Evolutionary conservation across 176 grass and related monocot genomes (phyloP), one percentile per base, ranked within the genome.

Genomic region (Carex littledalei): DNA sequence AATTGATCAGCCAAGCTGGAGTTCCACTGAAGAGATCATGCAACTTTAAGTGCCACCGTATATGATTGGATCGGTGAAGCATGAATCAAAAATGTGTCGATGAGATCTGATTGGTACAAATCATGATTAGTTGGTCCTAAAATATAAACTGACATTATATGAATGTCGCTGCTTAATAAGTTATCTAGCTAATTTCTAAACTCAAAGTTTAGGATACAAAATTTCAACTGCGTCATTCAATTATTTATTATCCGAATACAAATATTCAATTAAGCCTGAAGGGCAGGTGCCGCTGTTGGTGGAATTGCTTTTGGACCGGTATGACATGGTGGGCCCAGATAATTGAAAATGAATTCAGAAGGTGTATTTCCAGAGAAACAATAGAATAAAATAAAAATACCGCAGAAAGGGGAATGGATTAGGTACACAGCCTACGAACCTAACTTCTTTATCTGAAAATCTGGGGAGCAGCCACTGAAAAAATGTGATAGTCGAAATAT

Each of bases 341-440:
- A n/a, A 15, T 61, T 10, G 15, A 39, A 24, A 43, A 22, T 49
- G 10, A 50, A 50, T 50, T 50, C 47, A 50, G 47, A 50, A 50
- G 47, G 10, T 50, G 9, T 50, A 12, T 50, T 11, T 50, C 10
- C 17, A 39, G 34, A 15, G 3, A 61, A 61, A 61, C 1, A 10
- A 60, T 7, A 63, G 9, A 9, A 63, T 63, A 63, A 6, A 39
- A 21, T 45, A 8, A 63, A 22, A 63, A 22, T 21, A 63, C 41
- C 45, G 72, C 17, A 50, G 18, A 50, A 83, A 67, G n/a, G 39
- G 61, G 0, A 29, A 83, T 67, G 80, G 80, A 83, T 66, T 83
- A 67, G 80, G 80, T 83, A 67, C 45, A 63, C n/a, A n/a, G n/a
- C n/a, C 50, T 63, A 52, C 18, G n/a, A 66, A 83, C 39, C 79